These are phyloP conservation scores for Iris macrosiphon DNA, from an alignment of 106 monocot species.

Conservation along the genomic window DNA sequence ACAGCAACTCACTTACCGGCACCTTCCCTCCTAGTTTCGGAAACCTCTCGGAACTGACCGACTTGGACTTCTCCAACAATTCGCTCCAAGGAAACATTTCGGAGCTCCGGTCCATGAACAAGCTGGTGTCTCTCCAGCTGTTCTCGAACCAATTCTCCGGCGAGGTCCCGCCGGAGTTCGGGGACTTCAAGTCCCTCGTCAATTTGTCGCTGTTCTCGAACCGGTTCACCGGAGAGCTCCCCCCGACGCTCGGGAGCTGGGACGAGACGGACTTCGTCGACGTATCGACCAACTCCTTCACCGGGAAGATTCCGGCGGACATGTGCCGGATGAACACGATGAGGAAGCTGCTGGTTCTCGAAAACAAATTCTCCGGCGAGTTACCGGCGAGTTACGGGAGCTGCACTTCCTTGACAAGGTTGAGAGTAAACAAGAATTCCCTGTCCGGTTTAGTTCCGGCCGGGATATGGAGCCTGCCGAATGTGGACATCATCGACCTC, in stretches of 20 bases:
- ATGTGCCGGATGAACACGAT: slow-evolving; percentile 73
- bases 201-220: slow-evolving; percentile 63
- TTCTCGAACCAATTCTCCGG: slow-evolving; percentile 64
- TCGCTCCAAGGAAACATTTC: slow-evolving; percentile 39
- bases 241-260: slow-evolving; percentile 55
- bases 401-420: slow-evolving; percentile 39
- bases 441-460: slow-evolving; percentile 57
- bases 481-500: slow-evolving; percentile 52
- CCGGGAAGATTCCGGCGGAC: slow-evolving; percentile 68
- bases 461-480: slow-evolving; percentile 69
- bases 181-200: slow-evolving; percentile 57
- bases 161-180: slow-evolving; percentile 57
- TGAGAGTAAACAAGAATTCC: slow-evolving; percentile 63
- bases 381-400: slow-evolving; percentile 61
- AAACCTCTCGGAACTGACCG: slow-evolving; percentile 36
- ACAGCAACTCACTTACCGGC: slow-evolving; percentile 59
- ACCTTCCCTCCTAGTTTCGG: slow-evolving; percentile 46
- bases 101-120: slow-evolving; percentile 40
- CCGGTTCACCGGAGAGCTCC: slow-evolving; percentile 48
- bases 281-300: slow-evolving; percentile 65
- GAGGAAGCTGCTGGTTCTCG: slow-evolving; percentile 55
- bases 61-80: slow-evolving; percentile 61
- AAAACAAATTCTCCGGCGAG: slow-evolving; percentile 71
- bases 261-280: slow-evolving; percentile 66
- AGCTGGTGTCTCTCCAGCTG: slow-evolving; percentile 60